Evolutionary conservation across 345 rosid genomes (phyloP), one percentile per base, ranked within the genome.

Genomic region (Rhizophora apiculata): DNA sequence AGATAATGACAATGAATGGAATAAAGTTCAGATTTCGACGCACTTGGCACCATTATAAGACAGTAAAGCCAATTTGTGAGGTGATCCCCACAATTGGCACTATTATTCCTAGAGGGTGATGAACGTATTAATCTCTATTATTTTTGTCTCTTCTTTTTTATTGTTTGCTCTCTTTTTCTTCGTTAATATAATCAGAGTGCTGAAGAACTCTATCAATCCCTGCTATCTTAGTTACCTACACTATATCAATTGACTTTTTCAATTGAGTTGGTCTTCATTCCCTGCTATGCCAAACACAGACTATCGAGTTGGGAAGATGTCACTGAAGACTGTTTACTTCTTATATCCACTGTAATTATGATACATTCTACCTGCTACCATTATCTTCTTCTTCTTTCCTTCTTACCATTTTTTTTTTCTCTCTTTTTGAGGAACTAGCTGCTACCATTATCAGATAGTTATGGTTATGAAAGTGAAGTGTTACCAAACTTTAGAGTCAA

Each of bases 381-480:
- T 24, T 24, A 24, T 43, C 49, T 24, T 24, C 24, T 24, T 24
- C 24, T 24, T 24, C 24, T 24, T 24, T 24, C 24, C 24, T 24
- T 24, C 24, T 24, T 24, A 24, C 24, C 24, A 24, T 24, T 24
- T 24, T 24, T 24, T 24, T 24, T 24, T 24, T 24, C 24, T 24
- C 24, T 24, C 24, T 24, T 24, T 24, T 24, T 24, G 24, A 24
- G 24, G 24, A 5, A 36, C 15, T 54, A 6, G 20, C 9, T 21
- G 68, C 61, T 34, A 48, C 58, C 32, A 55, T n/a, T 43, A 43
- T 43, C 49, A 18, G 18, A 3, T 51, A 30, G 18, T 61, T 58
- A 36, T 1, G 10, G 31, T 48, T 46, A 64, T 15, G 77, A 68
- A 46, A 68, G 67, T 32, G 79, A 77, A 54, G 46, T 68, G 72